Conservation (phyloP, 2,329 filamentous ascomycete species). For the Aspergillus texensis region DNA sequence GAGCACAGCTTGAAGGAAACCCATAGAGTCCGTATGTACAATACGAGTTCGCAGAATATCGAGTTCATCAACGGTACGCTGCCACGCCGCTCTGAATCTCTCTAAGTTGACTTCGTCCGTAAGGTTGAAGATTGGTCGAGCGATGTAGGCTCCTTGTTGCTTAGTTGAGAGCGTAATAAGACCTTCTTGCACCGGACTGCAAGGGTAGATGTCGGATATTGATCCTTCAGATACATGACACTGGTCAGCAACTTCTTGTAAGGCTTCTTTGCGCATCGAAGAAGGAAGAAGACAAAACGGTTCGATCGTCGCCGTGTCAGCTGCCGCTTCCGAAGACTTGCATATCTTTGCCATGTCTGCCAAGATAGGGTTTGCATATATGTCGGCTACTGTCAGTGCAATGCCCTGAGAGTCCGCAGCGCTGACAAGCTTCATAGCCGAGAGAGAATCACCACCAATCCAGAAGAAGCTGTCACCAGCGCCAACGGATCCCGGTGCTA, state of each 20-base stretch:
- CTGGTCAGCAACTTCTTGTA: conserved; percentile 33
- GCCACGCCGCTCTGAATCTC: conserved; percentile 52
- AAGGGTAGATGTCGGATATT: conserved; percentile 47
- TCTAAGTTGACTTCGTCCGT: conserved; percentile 41
- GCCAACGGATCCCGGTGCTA: conserved; percentile 42
- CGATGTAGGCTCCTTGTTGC: conserved; percentile 52
- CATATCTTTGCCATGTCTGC: conserved; percentile 45
- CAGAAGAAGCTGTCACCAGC: conserved; percentile 51
- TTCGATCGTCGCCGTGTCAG: conserved; percentile 14
- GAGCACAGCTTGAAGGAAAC: conserved; percentile 46
- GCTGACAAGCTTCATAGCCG: conserved; percentile 51
- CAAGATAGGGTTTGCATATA: conserved; percentile 49
- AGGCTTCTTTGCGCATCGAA: conserved; percentile 20
- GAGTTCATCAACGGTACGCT: conserved; percentile 46
- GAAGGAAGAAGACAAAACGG: conserved; percentile 35
- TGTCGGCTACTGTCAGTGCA: conserved; percentile 44
- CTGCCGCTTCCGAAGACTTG: conserved; percentile 7
- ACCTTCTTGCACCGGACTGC: conserved; percentile 49
- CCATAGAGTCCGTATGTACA: conserved; percentile 40
- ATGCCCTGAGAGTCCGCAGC: conserved; percentile 44
- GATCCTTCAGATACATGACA: conserved; percentile 33
- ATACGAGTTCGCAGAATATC: conserved; percentile 55
- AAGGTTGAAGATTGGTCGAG: conserved; percentile 48
- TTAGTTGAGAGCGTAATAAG: conserved; percentile 53
- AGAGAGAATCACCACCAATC: conserved; percentile 51